These are phyloP conservation scores for Fusarium albosuccineum DNA, from an alignment of 2,329 filamentous ascomycete species.

Conservation along the genomic window DNA sequence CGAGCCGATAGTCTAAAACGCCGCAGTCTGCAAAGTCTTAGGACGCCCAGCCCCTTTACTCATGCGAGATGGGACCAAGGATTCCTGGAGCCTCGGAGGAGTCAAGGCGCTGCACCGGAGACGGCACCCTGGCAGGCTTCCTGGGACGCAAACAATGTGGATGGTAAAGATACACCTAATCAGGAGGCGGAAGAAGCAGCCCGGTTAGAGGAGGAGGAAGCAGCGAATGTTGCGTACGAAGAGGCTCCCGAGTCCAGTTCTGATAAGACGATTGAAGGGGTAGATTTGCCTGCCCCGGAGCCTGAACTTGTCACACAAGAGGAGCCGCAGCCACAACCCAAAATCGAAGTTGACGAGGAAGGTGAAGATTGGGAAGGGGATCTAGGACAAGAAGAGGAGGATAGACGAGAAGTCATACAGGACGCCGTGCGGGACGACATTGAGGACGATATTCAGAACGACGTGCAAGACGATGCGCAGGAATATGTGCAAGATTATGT, in stretches of 20 bases:
- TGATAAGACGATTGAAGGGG: conserved; percentile 5
- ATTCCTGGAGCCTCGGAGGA: conserved; percentile 42
- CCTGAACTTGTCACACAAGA: conserved; percentile 34
- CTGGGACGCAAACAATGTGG: conserved; percentile 31
- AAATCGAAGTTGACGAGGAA: conserved; percentile 53
- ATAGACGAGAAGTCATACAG: conserved; percentile 42
- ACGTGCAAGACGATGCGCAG: conserved; percentile 26
- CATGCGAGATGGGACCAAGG: conserved; percentile 64
- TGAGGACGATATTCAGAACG: conserved; percentile 46
- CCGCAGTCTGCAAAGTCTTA: conserved; percentile 80
- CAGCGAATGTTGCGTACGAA: conserved; percentile 20
- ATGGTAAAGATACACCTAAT: conserved; percentile 10
- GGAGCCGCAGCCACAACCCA: conserved; percentile 8
- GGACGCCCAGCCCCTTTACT: conserved; percentile 83
- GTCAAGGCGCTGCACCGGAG: conserved; percentile 39
- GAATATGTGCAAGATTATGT: conserved; percentile 42
- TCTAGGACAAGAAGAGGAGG: conserved; percentile 14
- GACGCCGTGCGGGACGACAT: conserved; percentile 1
- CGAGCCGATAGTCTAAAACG: conserved; percentile 83
- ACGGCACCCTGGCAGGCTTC: conserved; percentile 31
- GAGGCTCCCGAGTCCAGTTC: conserved; percentile 4
- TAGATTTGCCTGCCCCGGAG: background rate
- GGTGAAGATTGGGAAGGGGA: conserved; percentile 31
- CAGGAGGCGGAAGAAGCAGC: conserved; percentile 12
- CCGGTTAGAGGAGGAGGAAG: conserved; percentile 22